Evolutionary conservation across 768 basidiomycete genomes (phyloP), one percentile per base, ranked within the genome.

Genomic region (Daedaleopsis nitida): DNA sequence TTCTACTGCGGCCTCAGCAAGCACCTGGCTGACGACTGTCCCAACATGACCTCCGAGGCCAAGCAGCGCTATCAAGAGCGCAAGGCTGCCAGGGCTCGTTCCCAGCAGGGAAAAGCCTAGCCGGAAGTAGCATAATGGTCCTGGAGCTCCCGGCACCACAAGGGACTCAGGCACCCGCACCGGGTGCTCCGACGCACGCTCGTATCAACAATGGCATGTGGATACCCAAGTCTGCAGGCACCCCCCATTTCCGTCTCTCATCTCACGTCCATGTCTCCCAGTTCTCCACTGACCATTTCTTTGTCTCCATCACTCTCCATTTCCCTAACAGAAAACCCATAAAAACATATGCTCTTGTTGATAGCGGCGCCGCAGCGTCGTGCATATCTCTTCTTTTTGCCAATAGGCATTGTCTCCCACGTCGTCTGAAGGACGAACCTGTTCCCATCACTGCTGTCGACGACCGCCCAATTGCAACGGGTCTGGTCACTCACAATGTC

Each of bases 391-490:
- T 75, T 7, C 39, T 43, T 42, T 78, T 77, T 55, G 66, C 73
- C 9, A 51, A 66, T 42, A 60, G 71, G 12, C 73, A 78, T 53
- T 70, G 69, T 13, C 62, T 78, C 38, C 68, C 75, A n/a, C 70
- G 69, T n/a, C 58, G 66, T 55, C 43, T 59, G 8, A 75, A 75
- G 67, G 58, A 70, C 38, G 57, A 63, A n/a, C 75, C 76, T 11
- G 54, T 76, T 47, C 74, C 77, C 32, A 73, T 79, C 24, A 65
- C 70, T 37, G 72, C 75, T 2, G 72, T 78, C 34, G 76, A 79
- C 54, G 66, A 78, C 60, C 66, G 71, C 39, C 78, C 76, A 5
- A 73, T 78, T 38, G 69, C 73, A n/a, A 76, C 74, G 52, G 79
- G 79, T 6, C 65, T 77, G 10, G 67, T 79, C 34, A 77, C 76